Evolutionary conservation across 108 stramenopile species (phyloP).

Genomic region (Stephanodiscus triporus): DNA sequence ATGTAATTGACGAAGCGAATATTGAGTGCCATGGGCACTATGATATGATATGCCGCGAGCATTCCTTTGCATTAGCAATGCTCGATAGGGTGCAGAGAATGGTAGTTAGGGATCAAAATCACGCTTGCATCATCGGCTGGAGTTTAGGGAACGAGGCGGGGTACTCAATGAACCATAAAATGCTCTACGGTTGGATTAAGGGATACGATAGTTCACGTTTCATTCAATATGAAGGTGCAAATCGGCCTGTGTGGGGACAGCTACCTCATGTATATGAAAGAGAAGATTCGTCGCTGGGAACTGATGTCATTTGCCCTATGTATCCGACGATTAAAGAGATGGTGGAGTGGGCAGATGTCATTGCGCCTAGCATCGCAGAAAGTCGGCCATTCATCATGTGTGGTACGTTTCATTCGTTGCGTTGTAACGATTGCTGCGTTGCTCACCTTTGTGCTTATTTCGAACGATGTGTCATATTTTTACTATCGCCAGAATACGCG

Average conservation of each 20-base stretch:
- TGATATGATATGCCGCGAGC: slow-evolving; percentile 72
- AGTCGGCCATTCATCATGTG: slow-evolving; percentile 92
- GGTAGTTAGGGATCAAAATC: slow-evolving; percentile 89
- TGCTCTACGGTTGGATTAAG: slow-evolving; percentile 57
- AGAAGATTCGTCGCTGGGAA: slow-evolving; percentile 68
- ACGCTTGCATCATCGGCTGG: slow-evolving; percentile 92
- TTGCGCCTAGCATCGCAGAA: slow-evolving; percentile 50
- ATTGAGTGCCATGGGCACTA: slow-evolving; percentile 95
- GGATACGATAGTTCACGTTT: slow-evolving; percentile 77
- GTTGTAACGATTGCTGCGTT: not conserved
- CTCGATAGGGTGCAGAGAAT: slow-evolving; percentile 76
- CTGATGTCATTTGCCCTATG: slow-evolving; percentile 97
- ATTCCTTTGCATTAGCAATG: slow-evolving; percentile 64
- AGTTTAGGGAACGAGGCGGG: slow-evolving; percentile 95
- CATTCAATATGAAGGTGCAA: slow-evolving; percentile 76
- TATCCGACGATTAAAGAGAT: slow-evolving; percentile 78
- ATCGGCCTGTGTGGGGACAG: slow-evolving; percentile 35
- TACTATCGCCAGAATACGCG: slow-evolving; percentile 29
- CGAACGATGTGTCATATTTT: not conserved
- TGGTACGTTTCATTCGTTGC: slow-evolving; percentile 57
- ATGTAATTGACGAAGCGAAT: slow-evolving; percentile 97
- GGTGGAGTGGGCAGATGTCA: slow-evolving; percentile 53
- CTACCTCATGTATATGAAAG: slow-evolving; percentile 52
- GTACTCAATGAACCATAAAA: slow-evolving; percentile 65
- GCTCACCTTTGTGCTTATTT: not conserved